Evolutionary conservation across 73 alveolate species (phyloP).

Genomic region (Uronychia setigera): DNA sequence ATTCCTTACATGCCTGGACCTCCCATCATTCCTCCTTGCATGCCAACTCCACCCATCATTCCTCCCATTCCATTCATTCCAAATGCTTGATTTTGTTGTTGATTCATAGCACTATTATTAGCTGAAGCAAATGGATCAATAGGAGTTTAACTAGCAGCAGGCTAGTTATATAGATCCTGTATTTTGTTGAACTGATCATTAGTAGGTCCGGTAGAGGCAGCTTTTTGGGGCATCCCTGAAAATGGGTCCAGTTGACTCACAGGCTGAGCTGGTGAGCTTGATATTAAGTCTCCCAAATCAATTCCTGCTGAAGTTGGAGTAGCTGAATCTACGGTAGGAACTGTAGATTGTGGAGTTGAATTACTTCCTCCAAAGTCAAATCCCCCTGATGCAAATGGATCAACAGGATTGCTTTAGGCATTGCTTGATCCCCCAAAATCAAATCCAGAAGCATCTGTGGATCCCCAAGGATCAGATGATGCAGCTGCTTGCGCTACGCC

Average conservation of each 20-base stretch:
- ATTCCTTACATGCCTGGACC: not conserved
- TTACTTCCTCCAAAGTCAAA: slow-evolving; percentile 8
- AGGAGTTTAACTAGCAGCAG: not conserved
- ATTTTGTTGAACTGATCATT: not conserved
- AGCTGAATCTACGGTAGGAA: not conserved
- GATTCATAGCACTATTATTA: not conserved
- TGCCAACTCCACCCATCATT: not conserved
- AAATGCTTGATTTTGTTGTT: not conserved
- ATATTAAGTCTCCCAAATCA: not conserved
- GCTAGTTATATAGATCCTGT: not conserved
- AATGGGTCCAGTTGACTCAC: not conserved
- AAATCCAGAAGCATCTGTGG: not conserved
- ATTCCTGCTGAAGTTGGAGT: not conserved
- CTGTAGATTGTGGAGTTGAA: too few species aligned
- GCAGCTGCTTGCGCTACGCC: not conserved
- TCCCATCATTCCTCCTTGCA: not conserved
- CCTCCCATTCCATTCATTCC: not conserved
- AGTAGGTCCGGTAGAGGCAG: not conserved
- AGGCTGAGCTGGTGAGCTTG: not conserved
- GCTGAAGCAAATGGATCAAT: not conserved
- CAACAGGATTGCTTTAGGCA: not conserved
- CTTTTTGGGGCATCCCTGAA: not conserved
- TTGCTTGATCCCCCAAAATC: slow-evolving; percentile 1
- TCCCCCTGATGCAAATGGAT: not conserved
- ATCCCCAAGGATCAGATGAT: not conserved